Percentiles rank a stretch among this genome's conserved stretches.
These are phyloP conservation scores for Coniochaeta sp. DNA, from an alignment of 2,329 filamentous ascomycete species.

Conservation along the genomic window DNA sequence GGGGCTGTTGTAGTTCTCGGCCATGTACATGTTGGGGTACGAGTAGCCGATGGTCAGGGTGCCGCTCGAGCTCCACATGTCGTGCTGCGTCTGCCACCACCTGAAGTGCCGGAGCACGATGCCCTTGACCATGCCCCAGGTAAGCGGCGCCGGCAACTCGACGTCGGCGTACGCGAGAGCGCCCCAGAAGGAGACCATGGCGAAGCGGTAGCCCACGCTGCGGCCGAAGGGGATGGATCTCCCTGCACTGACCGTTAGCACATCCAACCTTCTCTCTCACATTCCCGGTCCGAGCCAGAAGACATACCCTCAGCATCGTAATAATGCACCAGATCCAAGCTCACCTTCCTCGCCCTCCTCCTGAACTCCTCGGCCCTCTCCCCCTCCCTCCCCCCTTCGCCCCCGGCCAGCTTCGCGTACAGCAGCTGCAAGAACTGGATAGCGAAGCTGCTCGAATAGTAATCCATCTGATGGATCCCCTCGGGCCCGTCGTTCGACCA, in stretches of 20 bases:
- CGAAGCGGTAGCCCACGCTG: conserved; percentile 75
- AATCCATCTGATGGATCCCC: conserved; percentile 77
- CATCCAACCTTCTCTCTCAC: background rate
- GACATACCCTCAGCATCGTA: conserved; percentile 55
- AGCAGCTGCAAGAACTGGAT: conserved; percentile 75
- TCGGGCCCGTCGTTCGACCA: conserved; percentile 80
- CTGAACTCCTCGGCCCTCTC: conserved; percentile 62
- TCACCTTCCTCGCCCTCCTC: conserved; percentile 57
- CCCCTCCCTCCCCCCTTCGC: conserved; percentile 60
- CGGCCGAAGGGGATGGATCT: conserved; percentile 70
- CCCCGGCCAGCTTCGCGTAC: conserved; percentile 64
- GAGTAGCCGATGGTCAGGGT: conserved; percentile 71
- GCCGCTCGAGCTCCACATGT: conserved; percentile 69
- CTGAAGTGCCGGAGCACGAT: conserved; percentile 66
- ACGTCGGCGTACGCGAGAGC: conserved; percentile 69
- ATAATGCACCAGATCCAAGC: conserved; percentile 68
- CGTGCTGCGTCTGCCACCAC: conserved; percentile 70
- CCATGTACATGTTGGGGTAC: conserved; percentile 67
- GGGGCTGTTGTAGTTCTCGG: conserved; percentile 78
- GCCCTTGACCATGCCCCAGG: conserved; percentile 74
- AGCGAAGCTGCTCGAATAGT: conserved; percentile 76
- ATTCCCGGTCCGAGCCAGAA: background rate
- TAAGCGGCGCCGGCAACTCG: conserved; percentile 62
- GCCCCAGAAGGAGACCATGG: conserved; percentile 80
- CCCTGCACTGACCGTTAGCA: conserved; percentile 17